Conservation (phyloP, 2,329 filamentous ascomycete species). For the Phialemonium atrogriseum region DNA sequence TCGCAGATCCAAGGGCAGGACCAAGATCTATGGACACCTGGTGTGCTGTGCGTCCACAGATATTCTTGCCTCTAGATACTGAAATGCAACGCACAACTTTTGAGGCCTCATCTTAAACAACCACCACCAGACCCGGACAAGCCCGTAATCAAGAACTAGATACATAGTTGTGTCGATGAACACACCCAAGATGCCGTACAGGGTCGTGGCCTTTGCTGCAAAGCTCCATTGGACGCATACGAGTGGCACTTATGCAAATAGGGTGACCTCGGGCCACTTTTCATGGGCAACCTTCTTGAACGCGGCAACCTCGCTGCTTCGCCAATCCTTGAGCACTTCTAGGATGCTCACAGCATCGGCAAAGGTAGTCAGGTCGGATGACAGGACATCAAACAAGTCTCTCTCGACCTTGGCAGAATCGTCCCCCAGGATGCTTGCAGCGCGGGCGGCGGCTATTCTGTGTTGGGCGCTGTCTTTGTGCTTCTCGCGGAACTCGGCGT, state of each 20-base stretch:
- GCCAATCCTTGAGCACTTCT: slow-evolving; percentile 37
- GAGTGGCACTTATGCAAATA: slow-evolving; percentile 22
- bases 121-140: no score
- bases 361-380: slow-evolving; percentile 34
- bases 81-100: no score
- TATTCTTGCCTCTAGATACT: no score
- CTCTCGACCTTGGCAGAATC: slow-evolving; percentile 38
- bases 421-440: slow-evolving; percentile 38
- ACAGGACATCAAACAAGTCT: slow-evolving; percentile 47
- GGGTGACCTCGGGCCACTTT: slow-evolving; percentile 43
- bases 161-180: no score
- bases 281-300: slow-evolving; percentile 39
- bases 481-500: slow-evolving; percentile 54
- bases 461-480: slow-evolving; percentile 56
- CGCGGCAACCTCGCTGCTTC: slow-evolving; percentile 35
- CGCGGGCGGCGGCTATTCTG: slow-evolving; percentile 54
- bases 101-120: no score
- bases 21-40: no score
- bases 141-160: no score
- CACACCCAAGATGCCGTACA: no score
- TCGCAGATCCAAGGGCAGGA: no score
- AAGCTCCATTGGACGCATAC: no score
- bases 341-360: slow-evolving; percentile 37
- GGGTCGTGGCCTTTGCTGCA: no score
- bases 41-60: no score